These are phyloP conservation scores for Chalciporus chontae DNA, from an alignment of 768 basidiomycete genomes.

Conservation along the genomic window DNA sequence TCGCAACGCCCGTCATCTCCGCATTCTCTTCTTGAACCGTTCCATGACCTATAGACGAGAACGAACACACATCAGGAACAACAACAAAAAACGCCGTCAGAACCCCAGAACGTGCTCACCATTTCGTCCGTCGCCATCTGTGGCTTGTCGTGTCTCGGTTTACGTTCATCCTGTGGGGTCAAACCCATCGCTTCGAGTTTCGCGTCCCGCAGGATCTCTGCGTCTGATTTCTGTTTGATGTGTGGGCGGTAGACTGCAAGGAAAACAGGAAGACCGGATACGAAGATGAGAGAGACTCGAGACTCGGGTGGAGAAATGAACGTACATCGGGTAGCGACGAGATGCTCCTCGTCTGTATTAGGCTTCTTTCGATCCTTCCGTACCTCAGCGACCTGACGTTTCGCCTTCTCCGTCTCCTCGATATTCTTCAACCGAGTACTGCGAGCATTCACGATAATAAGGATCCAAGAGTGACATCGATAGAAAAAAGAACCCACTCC, in stretches of 20 bases:
- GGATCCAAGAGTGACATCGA: background rate
- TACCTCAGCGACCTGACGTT: constrained; percentile 76
- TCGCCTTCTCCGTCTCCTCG: constrained; percentile 96
- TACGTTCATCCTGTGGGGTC: constrained; percentile 40
- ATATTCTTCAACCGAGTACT: constrained; percentile 93
- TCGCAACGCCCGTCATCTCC: constrained; percentile 44
- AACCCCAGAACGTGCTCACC: constrained; percentile 41
- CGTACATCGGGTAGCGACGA: constrained; percentile 86
- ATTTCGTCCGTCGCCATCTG: constrained; percentile 91
- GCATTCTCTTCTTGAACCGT: constrained; percentile 96
- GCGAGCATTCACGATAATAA: background rate
- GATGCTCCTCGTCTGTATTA: constrained; percentile 73
- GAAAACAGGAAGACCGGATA: background rate
- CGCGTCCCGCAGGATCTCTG: constrained; percentile 83
- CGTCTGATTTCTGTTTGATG: constrained; percentile 79
- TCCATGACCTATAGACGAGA: constrained; percentile 75
- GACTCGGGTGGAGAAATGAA: background rate
- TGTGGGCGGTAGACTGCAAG: constrained; percentile 79
- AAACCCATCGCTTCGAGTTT: constrained; percentile 84
- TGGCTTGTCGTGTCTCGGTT: constrained; percentile 48
- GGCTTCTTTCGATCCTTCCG: constrained; percentile 54
- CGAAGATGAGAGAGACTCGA: background rate
- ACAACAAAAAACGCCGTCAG: too few species aligned
- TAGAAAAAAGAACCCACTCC: constrained; percentile 63
- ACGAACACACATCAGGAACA: background rate